These are phyloP conservation scores for Gastrodia elata DNA, from an alignment of 106 monocot genomes.

Conservation along the genomic window DNA sequence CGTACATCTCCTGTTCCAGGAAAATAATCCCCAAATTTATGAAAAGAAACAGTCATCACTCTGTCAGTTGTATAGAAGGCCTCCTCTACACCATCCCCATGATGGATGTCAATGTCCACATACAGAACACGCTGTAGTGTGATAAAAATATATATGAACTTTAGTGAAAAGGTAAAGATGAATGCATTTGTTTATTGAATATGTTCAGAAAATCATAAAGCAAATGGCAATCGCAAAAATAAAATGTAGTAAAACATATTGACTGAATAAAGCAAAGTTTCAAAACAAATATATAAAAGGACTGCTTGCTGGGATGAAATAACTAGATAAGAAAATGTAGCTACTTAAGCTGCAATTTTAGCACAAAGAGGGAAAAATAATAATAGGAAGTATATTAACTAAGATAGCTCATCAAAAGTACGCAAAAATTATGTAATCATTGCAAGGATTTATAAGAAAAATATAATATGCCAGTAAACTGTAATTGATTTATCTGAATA, in stretches of 20 bases:
- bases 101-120: slow-evolving; percentile 75
- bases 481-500: not conserved
- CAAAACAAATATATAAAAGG: slow-evolving; percentile 2
- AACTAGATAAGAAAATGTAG: not conserved
- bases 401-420: not conserved
- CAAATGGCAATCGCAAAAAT: not conserved
- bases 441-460: not conserved
- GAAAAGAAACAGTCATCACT: slow-evolving; percentile 75
- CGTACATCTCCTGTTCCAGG: slow-evolving; percentile 65
- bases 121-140: slow-evolving; percentile 51
- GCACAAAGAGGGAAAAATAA: not conserved
- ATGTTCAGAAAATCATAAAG: not conserved
- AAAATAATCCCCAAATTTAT: slow-evolving; percentile 71
- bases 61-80: slow-evolving; percentile 75
- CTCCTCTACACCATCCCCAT: slow-evolving; percentile 74
- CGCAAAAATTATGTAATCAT: not conserved
- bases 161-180: not conserved
- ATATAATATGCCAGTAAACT: not conserved
- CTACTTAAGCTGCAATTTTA: not conserved
- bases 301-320: not conserved
- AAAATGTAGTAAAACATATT: not conserved
- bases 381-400: not conserved
- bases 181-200: not conserved
- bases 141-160: not conserved
- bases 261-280: not conserved